phyloP scores from a whole-genome alignment of 805 yeast genomes.

The Myxozyma monticola region DNA sequence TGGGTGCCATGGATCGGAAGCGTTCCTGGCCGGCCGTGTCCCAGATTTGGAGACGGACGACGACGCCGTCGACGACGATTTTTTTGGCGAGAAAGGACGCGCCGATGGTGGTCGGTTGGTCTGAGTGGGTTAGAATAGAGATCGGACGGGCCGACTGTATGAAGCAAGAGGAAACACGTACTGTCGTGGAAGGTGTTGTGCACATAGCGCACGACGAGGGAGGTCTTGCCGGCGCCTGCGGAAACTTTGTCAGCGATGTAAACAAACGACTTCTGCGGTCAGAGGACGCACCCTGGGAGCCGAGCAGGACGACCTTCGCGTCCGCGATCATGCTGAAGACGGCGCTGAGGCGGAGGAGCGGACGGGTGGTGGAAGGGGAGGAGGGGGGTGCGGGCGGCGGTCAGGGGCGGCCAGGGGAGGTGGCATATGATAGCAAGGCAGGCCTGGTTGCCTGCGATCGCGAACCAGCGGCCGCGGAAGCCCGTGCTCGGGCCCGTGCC shows the following conservation, averaged over 20 bases:
- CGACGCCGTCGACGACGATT: slow-evolving; percentile 38
- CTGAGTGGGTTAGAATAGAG: slow-evolving; percentile 6
- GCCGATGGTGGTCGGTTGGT: slow-evolving; percentile 41
- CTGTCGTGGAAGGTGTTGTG: slow-evolving; percentile 38
- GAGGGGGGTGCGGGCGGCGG: neutral
- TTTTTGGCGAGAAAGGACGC: slow-evolving; percentile 41
- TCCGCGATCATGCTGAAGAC: slow-evolving; percentile 35
- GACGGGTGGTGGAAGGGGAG: neutral
- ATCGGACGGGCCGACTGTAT: neutral
- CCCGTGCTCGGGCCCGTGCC: no score
- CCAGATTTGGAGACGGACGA: slow-evolving; percentile 62
- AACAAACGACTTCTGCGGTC: neutral
- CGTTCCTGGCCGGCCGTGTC: slow-evolving; percentile 98
- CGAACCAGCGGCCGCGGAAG: no score
- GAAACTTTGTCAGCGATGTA: neutral
- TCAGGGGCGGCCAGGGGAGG: neutral
- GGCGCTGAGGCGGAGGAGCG: neutral
- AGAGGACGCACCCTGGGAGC: slow-evolving; percentile 38
- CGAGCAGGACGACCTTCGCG: slow-evolving; percentile 41
- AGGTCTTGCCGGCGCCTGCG: slow-evolving; percentile 40
- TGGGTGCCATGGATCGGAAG: slow-evolving; percentile 78
- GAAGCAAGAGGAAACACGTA: neutral
- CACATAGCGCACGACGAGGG: slow-evolving; percentile 40
- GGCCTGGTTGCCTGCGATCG: no score
- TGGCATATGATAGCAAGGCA: neutral